Evolutionary conservation across 1,139 yeast species (phyloP).

Genomic region (Arxiozyma slooffiae): DNA sequence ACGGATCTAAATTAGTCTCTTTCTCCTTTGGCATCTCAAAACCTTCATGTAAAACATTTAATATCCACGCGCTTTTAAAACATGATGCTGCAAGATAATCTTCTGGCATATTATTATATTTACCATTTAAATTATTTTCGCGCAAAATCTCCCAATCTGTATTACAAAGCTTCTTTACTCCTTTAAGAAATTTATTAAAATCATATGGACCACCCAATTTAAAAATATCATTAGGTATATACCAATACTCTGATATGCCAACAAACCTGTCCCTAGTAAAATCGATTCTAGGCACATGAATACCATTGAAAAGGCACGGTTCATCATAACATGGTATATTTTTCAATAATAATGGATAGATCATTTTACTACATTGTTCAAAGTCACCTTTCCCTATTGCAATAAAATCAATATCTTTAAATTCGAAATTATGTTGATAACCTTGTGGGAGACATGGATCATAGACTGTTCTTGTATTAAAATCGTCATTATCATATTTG

Average conservation of each 20-base stretch:
- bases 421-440: conserved; percentile 35
- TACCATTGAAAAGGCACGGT: conserved; percentile 73
- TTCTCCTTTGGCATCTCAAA: conserved; percentile 52
- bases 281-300: conserved; percentile 66
- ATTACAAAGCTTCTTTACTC: conserved; percentile 56
- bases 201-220: conserved; percentile 70
- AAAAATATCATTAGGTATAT: conserved; percentile 72
- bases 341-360: conserved; percentile 61
- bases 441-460: conserved; percentile 71
- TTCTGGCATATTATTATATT: conserved; percentile 32
- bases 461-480: conserved; percentile 31
- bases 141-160: conserved; percentile 50
- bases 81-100: conserved; percentile 55
- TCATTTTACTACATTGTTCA: conserved; percentile 53
- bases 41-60: conserved; percentile 69
- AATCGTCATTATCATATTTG: conserved; percentile 37
- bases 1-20: conserved; percentile 18
- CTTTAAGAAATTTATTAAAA: conserved; percentile 48
- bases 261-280: conserved; percentile 63
- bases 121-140: conserved; percentile 42
- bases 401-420: conserved; percentile 39
- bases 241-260: conserved; percentile 79
- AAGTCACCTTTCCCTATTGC: conserved; percentile 60
- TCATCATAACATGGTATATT: conserved; percentile 63
- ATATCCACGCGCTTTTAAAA: conserved; percentile 76